Percentiles rank a stretch among this genome's conserved stretches.
Conservation (phyloP, 2,329 filamentous ascomycete genomes). For the Sporothrix dimorphospora region DNA sequence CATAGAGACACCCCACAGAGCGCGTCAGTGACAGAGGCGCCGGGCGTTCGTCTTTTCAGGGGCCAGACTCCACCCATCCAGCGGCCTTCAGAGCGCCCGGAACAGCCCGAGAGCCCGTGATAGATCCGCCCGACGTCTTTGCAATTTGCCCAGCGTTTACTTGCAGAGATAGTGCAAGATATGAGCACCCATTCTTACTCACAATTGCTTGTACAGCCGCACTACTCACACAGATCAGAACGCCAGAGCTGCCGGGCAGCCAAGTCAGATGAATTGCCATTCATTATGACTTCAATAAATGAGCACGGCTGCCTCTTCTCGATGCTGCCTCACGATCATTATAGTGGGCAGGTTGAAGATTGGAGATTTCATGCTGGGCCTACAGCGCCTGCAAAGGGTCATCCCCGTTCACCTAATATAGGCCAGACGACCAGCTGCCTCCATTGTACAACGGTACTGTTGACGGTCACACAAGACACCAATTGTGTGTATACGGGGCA, state of each 20-base stretch:
- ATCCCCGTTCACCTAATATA: background rate
- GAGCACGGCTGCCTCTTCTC: background rate
- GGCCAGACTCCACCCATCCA: conserved; percentile 19
- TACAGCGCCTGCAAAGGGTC: background rate
- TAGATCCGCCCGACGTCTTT: background rate
- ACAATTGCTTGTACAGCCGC: background rate
- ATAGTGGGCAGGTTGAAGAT: too few relatives aligned
- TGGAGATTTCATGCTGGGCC: too few relatives aligned
- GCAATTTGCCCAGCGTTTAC: background rate
- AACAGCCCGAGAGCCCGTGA: conserved; percentile 27
- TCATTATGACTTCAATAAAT: background rate
- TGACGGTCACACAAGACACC: background rate
- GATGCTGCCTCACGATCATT: too few relatives aligned
- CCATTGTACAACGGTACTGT: background rate
- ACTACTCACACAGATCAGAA: background rate
- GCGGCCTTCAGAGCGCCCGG: conserved; percentile 23
- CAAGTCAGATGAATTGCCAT: background rate
- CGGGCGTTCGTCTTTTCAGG: conserved; percentile 7
- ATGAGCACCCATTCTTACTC: background rate
- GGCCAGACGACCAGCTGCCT: background rate
- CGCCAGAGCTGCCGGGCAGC: background rate
- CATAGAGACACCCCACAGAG: background rate
- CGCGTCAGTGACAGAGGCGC: background rate
- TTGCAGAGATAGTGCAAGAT: background rate
- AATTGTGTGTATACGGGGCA: background rate